Percentiles rank a stretch among this genome's conserved stretches.
These are phyloP conservation scores for Pilatotrama ljubarskyi DNA, from an alignment of 768 basidiomycete species.

Conservation along the genomic window DNA sequence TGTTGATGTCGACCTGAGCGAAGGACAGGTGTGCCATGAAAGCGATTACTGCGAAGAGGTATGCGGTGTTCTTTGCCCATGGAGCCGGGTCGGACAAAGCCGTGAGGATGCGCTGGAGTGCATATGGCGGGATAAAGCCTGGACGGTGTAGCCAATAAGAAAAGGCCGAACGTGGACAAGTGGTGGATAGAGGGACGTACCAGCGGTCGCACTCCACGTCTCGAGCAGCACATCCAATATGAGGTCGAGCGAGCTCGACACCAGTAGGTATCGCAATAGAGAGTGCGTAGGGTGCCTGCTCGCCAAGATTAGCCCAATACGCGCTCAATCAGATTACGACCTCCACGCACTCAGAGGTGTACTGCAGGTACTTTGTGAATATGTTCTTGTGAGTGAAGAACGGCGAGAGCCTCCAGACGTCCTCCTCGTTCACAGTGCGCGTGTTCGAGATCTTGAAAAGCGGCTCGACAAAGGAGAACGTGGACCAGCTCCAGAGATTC, in stretches of 20 bases:
- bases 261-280: slow-evolving; percentile 60
- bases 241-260: slow-evolving; percentile 68
- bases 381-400: slow-evolving; percentile 68
- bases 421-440: slow-evolving; percentile 44
- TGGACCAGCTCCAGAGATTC: slow-evolving; percentile 64
- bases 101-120: slow-evolving; percentile 59
- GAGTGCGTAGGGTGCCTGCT: slow-evolving; percentile 55
- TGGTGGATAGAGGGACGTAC: slow-evolving; percentile 31
- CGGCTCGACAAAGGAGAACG: slow-evolving; percentile 65
- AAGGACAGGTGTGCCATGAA: slow-evolving; percentile 67
- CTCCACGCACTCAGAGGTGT: slow-evolving; percentile 41
- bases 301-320: neutral
- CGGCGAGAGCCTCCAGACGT: slow-evolving; percentile 69
- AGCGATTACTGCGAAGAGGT: slow-evolving; percentile 58
- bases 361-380: slow-evolving; percentile 61
- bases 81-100: slow-evolving; percentile 44
- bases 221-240: slow-evolving; percentile 59
- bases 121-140: slow-evolving; percentile 71
- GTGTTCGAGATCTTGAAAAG: slow-evolving; percentile 52
- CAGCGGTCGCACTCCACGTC: slow-evolving; percentile 58
- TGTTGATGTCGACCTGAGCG: slow-evolving; percentile 63
- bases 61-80: slow-evolving; percentile 47
- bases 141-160: slow-evolving; percentile 16
- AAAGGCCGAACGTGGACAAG: neutral
- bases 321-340: too few species aligned